Base-by-base conservation (phyloP, 2,329 filamentous ascomycete species). In the Pseudocercospora fuligena region DNA sequence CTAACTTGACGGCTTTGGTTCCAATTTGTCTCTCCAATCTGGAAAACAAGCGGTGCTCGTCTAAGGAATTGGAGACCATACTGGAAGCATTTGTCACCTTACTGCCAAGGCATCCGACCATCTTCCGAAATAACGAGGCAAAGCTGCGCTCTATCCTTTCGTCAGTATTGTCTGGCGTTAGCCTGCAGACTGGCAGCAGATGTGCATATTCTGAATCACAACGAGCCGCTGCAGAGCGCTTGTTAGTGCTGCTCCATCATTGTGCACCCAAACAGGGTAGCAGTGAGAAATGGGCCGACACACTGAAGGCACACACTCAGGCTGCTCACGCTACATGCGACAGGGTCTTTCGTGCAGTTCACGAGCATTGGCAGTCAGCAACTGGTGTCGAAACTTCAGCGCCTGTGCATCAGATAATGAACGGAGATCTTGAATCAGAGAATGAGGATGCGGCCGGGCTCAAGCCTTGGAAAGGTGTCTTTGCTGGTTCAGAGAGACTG, bases 201-300 rank as follows among this genome's bases (percentile, higher is more conserved):
- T n/a, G 49, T 11, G 67, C 73, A 54, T 75, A 73, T 61, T 68
- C 66, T 12, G 59, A 67, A 16, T 51, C 49, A 5, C 71, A 75
- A 57, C 64, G 62, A 53, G 77, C 82, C 36, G 84, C 86, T 62
- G 88, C 92, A 14, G 87, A 89, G 54, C 86, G 84, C 27, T 79
- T 97, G 1, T 85, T 89, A 58, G 85, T 92, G 8, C 84, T 89
- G n/a, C 82, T 97, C 56, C 90, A 93, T 70, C 89, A 90, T 75
- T 95, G 92, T 61, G 91, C 92, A 1, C 89, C 92, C 5, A 97
- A 97, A 79, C 90, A 91, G 67, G 88, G 88, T 19, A 87, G 89
- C 11, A 86, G 87, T 23, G 90, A 92, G 23, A 93, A 97, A 78
- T 97, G 94, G 94, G 83, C 84, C 16, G 90, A 88, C 72, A 84